Evolutionary conservation across 768 basidiomycete species (phyloP), one percentile per base, ranked within the genome.

Genomic region (Daedalea quercina): DNA sequence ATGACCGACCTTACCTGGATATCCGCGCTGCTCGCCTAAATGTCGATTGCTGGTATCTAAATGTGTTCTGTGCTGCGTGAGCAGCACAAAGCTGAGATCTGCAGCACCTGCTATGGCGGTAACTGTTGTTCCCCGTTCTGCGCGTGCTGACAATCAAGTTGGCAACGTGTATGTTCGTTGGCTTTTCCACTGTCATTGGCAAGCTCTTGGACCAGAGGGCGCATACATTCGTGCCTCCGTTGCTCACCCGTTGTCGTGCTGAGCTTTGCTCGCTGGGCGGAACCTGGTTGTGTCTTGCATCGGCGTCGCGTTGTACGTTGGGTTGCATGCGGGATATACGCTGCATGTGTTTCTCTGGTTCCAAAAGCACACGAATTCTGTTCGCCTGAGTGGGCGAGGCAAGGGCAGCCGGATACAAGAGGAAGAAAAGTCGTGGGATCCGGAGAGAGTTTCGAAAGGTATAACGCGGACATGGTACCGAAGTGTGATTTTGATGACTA

Each of bases 1-100:
- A 69, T 85, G 9, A 68, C 84, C 47, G 81, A 83, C 57, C 68
- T 85, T 48, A 81, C 80, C 8, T 83, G 85, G 40, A 80, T 87
- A 43, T 83, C 80, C 1, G 80, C 82, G 1, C 69, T 87, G 46
- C 74, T 87, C 54, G 81, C 83, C 40, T 87, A 85, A 84, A 77
- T 75, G 23, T 75, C 78, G 25, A 80, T 84, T 54, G 76, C 74
- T 9, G 17, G 71, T 28, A 80, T 79, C 31, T 79, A 76, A 3
- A 62, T 85, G 33, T 79, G 83, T 87, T 88, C 71, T 76, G 83
- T 22, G 59, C 63, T n/a, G 84, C 82, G 3, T 86, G 80, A 70
- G 65, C 61, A 42, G 75, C 73, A 0, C 81, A 82, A 46, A 77
- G 77, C 19, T 72, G 77, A 52, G 60, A 66, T 1, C 65, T 82